Percentiles rank a stretch among this genome's conserved stretches.
Evolutionary conservation across 2,329 filamentous ascomycete genomes (phyloP).

Genomic region (Neopestalotiopsis clavispora): DNA sequence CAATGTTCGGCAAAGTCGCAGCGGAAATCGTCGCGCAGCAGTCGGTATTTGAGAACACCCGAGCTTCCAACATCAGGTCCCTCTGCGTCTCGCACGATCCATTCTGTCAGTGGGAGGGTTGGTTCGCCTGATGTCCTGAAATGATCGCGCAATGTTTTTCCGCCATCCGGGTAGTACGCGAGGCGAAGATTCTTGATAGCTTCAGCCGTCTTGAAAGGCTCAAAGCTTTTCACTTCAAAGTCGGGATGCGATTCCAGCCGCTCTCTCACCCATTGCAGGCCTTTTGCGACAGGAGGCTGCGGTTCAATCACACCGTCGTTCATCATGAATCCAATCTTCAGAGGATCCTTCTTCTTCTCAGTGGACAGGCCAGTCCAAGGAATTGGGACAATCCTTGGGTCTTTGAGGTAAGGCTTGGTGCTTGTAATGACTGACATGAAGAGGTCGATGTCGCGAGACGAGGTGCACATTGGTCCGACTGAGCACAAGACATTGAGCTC

Average conservation of each 20-base stretch:
- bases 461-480: background rate
- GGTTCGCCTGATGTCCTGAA: background rate
- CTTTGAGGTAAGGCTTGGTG: background rate
- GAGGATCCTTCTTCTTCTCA: background rate
- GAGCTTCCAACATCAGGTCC: background rate
- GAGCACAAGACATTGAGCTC: background rate
- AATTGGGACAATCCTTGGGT: background rate
- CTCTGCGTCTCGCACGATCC: background rate
- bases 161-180: background rate
- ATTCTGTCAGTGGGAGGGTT: background rate
- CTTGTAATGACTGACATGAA: background rate
- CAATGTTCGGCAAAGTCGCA: background rate
- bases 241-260: background rate
- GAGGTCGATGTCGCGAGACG: background rate
- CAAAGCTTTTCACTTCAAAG: background rate
- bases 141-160: background rate
- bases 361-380: background rate
- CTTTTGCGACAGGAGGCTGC: background rate
- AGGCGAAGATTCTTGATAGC: background rate
- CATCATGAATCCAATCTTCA: conserved; percentile 1
- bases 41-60: background rate
- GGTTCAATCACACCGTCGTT: background rate
- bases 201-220: background rate
- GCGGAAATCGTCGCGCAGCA: background rate
- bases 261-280: background rate